Percentiles rank a stretch among this genome's conserved stretches.
phyloP scores from a whole-genome alignment of 2,329 filamentous ascomycete species.

The Saccharata proteae region DNA sequence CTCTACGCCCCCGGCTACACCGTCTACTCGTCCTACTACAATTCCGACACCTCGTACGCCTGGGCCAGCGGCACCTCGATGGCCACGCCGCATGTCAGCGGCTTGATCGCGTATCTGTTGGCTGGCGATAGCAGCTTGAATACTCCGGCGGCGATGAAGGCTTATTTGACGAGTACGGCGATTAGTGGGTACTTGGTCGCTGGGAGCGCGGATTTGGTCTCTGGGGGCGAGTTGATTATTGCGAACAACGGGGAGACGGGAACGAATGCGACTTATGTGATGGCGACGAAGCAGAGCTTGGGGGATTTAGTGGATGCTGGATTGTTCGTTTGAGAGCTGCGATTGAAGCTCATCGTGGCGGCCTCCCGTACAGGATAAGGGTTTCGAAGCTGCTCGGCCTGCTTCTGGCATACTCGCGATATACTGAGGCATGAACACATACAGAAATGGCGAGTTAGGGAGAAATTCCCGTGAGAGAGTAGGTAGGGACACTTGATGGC shows the following conservation, averaged over 20 bases:
- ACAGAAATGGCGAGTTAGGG: too few relatives aligned
- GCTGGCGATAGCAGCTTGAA: conserved; percentile 2
- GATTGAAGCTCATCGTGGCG: too few relatives aligned
- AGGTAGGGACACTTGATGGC: too few relatives aligned
- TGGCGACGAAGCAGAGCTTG: too few relatives aligned
- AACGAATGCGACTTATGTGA: too few relatives aligned
- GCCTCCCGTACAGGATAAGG: too few relatives aligned
- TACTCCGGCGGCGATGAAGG: conserved; percentile 5
- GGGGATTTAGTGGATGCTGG: too few relatives aligned
- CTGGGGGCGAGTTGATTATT: conserved; percentile 3
- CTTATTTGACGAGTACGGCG: conserved; percentile 1
- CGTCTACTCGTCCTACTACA: conserved; percentile 34
- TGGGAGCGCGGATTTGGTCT: conserved; percentile 1
- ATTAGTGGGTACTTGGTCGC: conserved; percentile 3
- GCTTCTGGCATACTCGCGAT: too few relatives aligned
- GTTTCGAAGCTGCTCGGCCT: too few relatives aligned
- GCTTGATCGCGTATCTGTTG: conserved; percentile 13
- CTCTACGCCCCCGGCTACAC: conserved; percentile 26
- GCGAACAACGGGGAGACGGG: conserved; percentile 7
- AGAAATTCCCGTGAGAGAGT: too few relatives aligned
- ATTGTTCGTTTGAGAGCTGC: too few relatives aligned
- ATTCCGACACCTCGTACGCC: conserved; percentile 23
- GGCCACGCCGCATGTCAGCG: conserved; percentile 16
- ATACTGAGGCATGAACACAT: too few relatives aligned
- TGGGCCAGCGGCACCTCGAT: conserved; percentile 12